phyloP scores from a whole-genome alignment of 1,139 yeast species.

The Blastobotrys illinoisensis region DNA sequence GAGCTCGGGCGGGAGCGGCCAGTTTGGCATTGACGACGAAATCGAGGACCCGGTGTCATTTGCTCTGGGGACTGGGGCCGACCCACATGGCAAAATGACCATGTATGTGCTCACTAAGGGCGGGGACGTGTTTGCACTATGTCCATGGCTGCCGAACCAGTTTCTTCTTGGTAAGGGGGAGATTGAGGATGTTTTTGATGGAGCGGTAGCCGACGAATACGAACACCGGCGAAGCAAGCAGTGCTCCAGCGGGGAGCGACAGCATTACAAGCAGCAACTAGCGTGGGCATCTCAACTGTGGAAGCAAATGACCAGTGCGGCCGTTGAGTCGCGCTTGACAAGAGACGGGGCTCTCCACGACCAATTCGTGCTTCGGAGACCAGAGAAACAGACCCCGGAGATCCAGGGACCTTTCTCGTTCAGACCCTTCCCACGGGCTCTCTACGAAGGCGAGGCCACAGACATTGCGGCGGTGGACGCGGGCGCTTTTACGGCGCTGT shows the following conservation, averaged over 20 bases:
- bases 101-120: conserved; percentile 46
- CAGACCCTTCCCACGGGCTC: conserved; percentile 45
- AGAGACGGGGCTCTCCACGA: conserved; percentile 18
- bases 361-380: conserved; percentile 21
- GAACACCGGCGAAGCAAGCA: conserved; percentile 17
- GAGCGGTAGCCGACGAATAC: conserved; percentile 33
- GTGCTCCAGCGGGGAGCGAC: conserved; percentile 8
- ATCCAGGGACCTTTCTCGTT: conserved; percentile 49
- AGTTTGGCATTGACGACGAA: conserved; percentile 11
- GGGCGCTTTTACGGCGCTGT: conserved; percentile 25
- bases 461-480: conserved; percentile 33
- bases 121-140: conserved; percentile 49
- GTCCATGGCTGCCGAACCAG: conserved; percentile 49
- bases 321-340: conserved; percentile 19
- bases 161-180: conserved; percentile 35
- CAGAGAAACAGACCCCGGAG: conserved; percentile 19
- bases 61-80: conserved; percentile 42
- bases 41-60: conserved; percentile 37
- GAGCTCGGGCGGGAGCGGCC: neutral
- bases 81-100: conserved; percentile 39
- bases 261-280: conserved; percentile 22
- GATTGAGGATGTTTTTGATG: conserved; percentile 39
- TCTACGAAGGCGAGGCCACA: conserved; percentile 41
- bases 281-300: conserved; percentile 27
- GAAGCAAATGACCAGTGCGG: conserved; percentile 21